Conservation (phyloP, 2,329 filamentous ascomycete species). For the Teratosphaeria viscida region DNA sequence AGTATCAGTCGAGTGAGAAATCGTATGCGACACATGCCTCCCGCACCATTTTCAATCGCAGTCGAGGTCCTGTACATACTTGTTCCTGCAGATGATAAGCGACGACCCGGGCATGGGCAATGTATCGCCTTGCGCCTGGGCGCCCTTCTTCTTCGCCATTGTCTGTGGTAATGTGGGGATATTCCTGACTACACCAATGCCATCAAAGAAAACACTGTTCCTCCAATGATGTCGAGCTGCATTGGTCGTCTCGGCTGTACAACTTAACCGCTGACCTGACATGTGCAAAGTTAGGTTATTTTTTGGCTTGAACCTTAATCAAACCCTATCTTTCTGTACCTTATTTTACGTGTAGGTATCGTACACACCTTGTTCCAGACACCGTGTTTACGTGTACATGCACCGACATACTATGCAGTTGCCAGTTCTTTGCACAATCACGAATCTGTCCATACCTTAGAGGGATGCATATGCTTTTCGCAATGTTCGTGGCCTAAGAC, state of each 20-base stretch:
- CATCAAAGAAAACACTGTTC: background rate
- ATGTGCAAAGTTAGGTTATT: background rate
- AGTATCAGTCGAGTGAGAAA: background rate
- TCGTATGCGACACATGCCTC: background rate
- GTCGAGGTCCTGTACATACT: slow-evolving; percentile 41
- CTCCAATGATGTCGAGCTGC: background rate
- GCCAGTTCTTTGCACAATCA: no score
- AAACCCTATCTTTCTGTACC: background rate
- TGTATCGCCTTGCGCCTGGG: slow-evolving; percentile 9
- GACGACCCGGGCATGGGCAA: slow-evolving; percentile 35
- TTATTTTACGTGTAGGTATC: no score
- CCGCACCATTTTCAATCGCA: background rate
- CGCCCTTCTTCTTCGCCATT: slow-evolving; percentile 26
- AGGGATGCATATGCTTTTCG: no score
- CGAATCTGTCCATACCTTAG: no score
- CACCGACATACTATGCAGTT: no score
- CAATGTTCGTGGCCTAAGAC: no score
- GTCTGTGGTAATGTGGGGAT: background rate
- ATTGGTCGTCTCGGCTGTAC: background rate
- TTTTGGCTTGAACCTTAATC: background rate
- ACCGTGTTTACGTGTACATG: no score
- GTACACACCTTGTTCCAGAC: no score
- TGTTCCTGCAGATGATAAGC: slow-evolving; percentile 56
- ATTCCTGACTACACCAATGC: background rate
- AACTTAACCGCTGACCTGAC: background rate